Evolutionary conservation across 352 stramenopile genomes (phyloP).

Genomic region (Aphanomyces stellatus): DNA sequence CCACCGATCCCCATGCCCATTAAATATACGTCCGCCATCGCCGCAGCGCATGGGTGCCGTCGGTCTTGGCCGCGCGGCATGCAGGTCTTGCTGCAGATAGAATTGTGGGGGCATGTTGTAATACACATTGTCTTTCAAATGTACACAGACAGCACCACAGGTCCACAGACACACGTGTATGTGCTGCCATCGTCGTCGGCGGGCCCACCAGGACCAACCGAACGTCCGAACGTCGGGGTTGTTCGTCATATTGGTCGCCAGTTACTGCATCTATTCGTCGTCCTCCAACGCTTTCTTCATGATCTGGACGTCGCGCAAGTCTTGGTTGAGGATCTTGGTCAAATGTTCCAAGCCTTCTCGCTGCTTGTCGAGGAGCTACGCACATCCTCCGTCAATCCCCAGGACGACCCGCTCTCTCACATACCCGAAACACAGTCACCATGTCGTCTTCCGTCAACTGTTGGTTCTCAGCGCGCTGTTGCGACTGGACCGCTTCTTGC

Average conservation of each 20-base stretch:
- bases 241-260: too few relatives aligned
- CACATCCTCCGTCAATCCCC: not conserved
- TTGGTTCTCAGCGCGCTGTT: slow-evolving; percentile 24
- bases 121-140: not conserved
- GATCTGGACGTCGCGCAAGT: slow-evolving; percentile 78
- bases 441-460: slow-evolving; percentile 69
- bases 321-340: slow-evolving; percentile 74
- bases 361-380: slow-evolving; percentile 77
- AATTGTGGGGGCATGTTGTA: not conserved
- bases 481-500: slow-evolving; percentile 36
- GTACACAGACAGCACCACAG: not conserved
- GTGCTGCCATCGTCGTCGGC: too few relatives aligned
- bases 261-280: slow-evolving; percentile 21
- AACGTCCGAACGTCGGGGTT: too few relatives aligned
- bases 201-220: too few relatives aligned
- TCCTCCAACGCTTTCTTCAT: slow-evolving; percentile 77
- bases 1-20: slow-evolving; percentile 73
- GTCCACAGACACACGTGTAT: not conserved
- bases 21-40: slow-evolving; percentile 16
- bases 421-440: slow-evolving; percentile 60
- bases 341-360: slow-evolving; percentile 75
- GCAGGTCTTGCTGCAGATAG: not conserved
- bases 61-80: not conserved
- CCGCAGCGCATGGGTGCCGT: not conserved
- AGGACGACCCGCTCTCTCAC: not conserved